Conservation (phyloP, 2,329 filamentous ascomycete species). For the Stylonectria norvegica region DNA sequence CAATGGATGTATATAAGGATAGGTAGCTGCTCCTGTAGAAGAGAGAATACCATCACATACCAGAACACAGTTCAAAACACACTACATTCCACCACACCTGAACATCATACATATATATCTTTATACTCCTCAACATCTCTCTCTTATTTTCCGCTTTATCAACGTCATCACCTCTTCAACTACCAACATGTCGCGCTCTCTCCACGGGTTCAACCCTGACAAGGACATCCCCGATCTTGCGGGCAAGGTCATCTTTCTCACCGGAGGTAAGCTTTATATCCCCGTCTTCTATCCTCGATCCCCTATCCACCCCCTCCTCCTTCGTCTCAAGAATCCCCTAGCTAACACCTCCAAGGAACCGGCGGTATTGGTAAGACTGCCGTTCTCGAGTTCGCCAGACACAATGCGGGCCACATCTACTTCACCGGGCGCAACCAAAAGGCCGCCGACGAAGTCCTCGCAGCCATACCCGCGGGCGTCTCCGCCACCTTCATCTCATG, state of each 20-base stretch:
- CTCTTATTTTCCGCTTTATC: too few relatives aligned
- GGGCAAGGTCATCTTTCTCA: slow-evolving; percentile 49
- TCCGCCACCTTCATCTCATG: slow-evolving; percentile 37
- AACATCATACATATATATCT: too few relatives aligned
- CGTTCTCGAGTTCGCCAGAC: slow-evolving; percentile 30
- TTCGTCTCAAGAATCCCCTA: neutral
- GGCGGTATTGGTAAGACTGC: slow-evolving; percentile 28
- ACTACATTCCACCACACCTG: too few relatives aligned
- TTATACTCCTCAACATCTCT: too few relatives aligned
- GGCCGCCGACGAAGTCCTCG: slow-evolving; percentile 42
- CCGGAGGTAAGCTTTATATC: slow-evolving; percentile 39
- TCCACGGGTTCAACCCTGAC: slow-evolving; percentile 33
- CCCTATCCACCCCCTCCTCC: neutral
- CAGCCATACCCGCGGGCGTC: slow-evolving; percentile 29
- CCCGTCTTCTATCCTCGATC: neutral
- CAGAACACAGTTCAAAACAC: too few relatives aligned
- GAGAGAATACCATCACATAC: too few relatives aligned
- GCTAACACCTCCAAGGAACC: slow-evolving; percentile 31
- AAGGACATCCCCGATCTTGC: slow-evolving; percentile 43
- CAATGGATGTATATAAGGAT: too few relatives aligned
- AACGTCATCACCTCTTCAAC: too few relatives aligned
- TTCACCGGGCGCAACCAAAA: slow-evolving; percentile 48
- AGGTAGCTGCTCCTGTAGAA: too few relatives aligned
- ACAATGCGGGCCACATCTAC: slow-evolving; percentile 51
- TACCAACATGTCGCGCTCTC: too few relatives aligned